These are phyloP conservation scores for Iberis pinnata DNA, from an alignment of 345 rosid species.

Conservation along the genomic window DNA sequence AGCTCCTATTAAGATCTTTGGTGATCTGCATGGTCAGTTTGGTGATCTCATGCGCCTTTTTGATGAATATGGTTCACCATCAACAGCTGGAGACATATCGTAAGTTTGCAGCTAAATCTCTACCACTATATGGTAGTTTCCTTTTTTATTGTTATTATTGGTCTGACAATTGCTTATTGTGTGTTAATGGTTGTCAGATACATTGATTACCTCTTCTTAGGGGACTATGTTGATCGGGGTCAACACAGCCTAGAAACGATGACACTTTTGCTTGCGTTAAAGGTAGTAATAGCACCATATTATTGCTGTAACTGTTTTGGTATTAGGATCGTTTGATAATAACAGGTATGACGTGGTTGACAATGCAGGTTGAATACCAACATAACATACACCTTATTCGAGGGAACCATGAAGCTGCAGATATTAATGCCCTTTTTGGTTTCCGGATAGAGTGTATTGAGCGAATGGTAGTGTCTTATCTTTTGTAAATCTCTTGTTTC, in stretches of 20 bases:
- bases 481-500: constrained; percentile 22
- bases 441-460: constrained; percentile 96
- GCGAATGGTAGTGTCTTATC: constrained; percentile 65
- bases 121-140: not conserved
- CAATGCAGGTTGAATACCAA: constrained; percentile 81
- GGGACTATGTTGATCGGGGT: constrained; percentile 98
- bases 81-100: constrained; percentile 99
- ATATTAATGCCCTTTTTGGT: constrained; percentile 98
- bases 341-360: constrained; percentile 17
- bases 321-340: constrained; percentile 5
- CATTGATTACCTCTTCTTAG: constrained; percentile 96
- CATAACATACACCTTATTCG: constrained; percentile 86
- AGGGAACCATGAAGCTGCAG: constrained; percentile 99
- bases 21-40: constrained; percentile 97
- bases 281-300: constrained; percentile 41
- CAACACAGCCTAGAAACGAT: constrained; percentile 99
- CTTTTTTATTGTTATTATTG: not conserved
- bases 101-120: constrained; percentile 36
- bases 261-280: constrained; percentile 84
- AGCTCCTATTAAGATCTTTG: constrained; percentile 90
- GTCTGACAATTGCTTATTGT: constrained; percentile 16
- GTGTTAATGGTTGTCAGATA: constrained; percentile 51
- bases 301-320: not conserved
- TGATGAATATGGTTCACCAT: constrained; percentile 96
- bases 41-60: constrained; percentile 99